A percentile compares a stretch with the other conserved stretches of the same genome.
Conservation (phyloP, 2,329 filamentous ascomycete genomes). For the Sporothrix dimorphospora region DNA sequence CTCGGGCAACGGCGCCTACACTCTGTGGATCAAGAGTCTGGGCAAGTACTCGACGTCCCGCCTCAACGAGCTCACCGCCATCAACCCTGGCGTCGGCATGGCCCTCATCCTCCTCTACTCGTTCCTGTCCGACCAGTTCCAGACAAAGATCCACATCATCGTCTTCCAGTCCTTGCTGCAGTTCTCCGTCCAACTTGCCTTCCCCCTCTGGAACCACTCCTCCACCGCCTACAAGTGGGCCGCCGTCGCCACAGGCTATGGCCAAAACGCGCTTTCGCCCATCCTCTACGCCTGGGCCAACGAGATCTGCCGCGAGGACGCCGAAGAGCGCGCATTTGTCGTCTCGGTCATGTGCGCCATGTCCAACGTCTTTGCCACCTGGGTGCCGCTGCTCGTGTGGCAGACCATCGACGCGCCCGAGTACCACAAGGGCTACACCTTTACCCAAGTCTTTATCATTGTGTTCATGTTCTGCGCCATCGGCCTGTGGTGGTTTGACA, state of each 20-base stretch:
- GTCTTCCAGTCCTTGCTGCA: conserved; percentile 18
- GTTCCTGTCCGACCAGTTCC: conserved; percentile 23
- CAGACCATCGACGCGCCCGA: conserved; percentile 19
- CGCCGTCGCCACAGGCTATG: conserved; percentile 24
- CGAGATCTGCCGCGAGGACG: conserved; percentile 34
- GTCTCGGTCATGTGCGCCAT: conserved; percentile 35
- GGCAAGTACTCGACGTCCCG: conserved; percentile 19
- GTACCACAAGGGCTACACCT: conserved; percentile 26
- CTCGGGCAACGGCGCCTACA: conserved; percentile 57
- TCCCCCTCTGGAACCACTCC: conserved; percentile 21
- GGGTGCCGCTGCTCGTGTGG: conserved; percentile 36
- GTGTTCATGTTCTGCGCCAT: conserved; percentile 8
- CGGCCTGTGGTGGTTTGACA: conserved; percentile 25
- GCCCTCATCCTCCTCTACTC: conserved; percentile 20
- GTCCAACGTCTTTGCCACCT: conserved; percentile 36
- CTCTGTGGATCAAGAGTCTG: conserved; percentile 62
- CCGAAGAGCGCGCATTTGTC: conserved; percentile 36
- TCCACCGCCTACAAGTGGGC: conserved; percentile 26
- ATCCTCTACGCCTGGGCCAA: conserved; percentile 34
- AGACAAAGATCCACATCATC: conserved; percentile 26
- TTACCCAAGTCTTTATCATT: conserved; percentile 27
- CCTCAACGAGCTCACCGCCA: conserved; percentile 26
- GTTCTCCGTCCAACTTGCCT: conserved; percentile 26
- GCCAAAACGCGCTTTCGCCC: conserved; percentile 25
- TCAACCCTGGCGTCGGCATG: conserved; percentile 26